Percentiles rank a stretch among this genome's conserved stretches.
Evolutionary conservation across 768 basidiomycete species (phyloP).

Genomic region (Collybiopsis luxurians): DNA sequence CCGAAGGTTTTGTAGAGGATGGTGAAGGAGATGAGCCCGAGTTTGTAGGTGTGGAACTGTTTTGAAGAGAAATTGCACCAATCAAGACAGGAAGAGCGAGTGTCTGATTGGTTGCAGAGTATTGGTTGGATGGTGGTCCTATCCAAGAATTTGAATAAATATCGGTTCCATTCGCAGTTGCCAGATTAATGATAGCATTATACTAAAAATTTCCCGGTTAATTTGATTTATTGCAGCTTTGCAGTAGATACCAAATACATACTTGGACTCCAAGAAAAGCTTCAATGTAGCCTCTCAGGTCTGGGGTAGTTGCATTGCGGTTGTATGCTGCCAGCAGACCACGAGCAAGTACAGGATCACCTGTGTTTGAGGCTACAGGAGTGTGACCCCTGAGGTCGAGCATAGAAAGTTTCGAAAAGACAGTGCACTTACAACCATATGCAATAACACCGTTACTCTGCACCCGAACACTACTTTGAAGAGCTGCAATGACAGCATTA

Average conservation of each 20-base stretch:
- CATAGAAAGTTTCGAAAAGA: not conserved
- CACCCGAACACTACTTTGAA: not conserved
- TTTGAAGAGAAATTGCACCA: conserved; percentile 6
- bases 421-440: not conserved
- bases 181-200: conserved; percentile 13
- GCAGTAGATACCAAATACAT: not conserved
- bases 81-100: conserved; percentile 3
- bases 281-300: not conserved
- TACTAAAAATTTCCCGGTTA: conserved; percentile 11
- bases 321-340: conserved; percentile 9
- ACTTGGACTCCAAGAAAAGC: conserved; percentile 13
- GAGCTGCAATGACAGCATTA: not conserved
- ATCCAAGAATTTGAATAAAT: conserved; percentile 12
- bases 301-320: conserved; percentile 7
- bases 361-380: not conserved
- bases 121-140: conserved; percentile 8
- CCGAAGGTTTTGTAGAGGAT: not conserved
- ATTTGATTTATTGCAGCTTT: no score
- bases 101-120: conserved; percentile 5
- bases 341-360: conserved; percentile 4
- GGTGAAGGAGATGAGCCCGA: not conserved
- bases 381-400: no score
- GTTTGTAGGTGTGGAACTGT: not conserved
- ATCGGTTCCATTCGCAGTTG: conserved; percentile 10
- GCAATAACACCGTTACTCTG: not conserved